phyloP scores from a whole-genome alignment of 169 alveolate genomes.

The Perkinsus chesapeaki region DNA sequence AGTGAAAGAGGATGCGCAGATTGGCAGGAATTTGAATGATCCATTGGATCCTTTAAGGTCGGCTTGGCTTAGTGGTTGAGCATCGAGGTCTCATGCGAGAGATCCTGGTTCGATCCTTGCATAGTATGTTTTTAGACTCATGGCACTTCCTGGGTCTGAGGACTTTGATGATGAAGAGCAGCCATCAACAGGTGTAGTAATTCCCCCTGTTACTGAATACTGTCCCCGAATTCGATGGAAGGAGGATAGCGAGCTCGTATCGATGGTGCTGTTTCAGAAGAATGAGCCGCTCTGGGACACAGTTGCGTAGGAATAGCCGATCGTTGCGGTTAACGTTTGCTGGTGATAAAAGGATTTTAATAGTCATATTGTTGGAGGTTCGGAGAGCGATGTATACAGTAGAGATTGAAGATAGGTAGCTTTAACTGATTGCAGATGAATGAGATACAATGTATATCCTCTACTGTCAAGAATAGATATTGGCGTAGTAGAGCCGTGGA shows the following conservation, averaged over 20 bases:
- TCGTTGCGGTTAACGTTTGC: no score
- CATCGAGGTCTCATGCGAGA: neutral
- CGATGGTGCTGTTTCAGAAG: neutral
- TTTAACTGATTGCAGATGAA: no score
- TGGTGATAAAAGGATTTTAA: no score
- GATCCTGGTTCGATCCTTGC: neutral
- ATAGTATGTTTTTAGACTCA: neutral
- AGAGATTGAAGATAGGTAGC: no score
- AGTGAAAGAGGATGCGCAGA: neutral
- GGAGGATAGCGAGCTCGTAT: neutral
- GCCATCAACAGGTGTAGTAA: neutral
- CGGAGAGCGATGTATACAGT: no score
- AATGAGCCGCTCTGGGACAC: neutral
- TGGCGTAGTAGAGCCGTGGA: no score
- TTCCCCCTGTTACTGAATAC: neutral
- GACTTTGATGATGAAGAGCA: neutral
- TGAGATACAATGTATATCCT: no score
- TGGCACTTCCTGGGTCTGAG: neutral
- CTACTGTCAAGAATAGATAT: no score
- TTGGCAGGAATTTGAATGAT: neutral
- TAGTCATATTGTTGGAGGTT: no score
- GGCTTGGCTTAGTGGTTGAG: neutral
- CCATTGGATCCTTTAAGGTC: neutral
- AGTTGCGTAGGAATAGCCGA: neutral
- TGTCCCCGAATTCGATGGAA: neutral